Evolutionary conservation across 345 rosid species (phyloP), one percentile per base, ranked within the genome.

Genomic region (Punica granatum): DNA sequence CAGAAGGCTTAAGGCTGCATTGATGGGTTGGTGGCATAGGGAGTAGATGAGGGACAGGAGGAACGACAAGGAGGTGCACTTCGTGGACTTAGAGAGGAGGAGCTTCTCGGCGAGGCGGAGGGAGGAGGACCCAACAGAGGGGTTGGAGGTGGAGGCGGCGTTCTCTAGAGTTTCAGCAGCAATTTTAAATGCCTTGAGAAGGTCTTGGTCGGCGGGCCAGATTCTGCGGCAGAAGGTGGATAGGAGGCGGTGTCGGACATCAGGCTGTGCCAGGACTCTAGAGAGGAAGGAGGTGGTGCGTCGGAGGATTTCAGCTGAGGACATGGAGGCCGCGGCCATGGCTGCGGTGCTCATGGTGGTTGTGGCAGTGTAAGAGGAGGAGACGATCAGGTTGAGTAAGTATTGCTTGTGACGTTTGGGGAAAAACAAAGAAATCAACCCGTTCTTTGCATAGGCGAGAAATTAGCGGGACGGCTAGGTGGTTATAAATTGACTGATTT

Each of bases 141-240:
- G 31, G 42, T 66, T 77, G 0, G 75, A 28, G 46, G 79, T 34
- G 33, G 81, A 67, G 71, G 80, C 68, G 72, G 85, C 77, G 7
- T 67, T 80, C 73, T 85, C 88, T 35, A 88, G 73, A 39, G 86
- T 76, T 62, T 83, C 72, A 7, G 70, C n/a, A 1, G 85, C 90
- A 34, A 82, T 69, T 42, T 75, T 71, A 26, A 81, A 69, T 11
- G 79, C 67, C 74, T 74, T 80, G 36, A 83, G 70, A 15, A 65
- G 16, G 61, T 60, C 18, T 46, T 64, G 79, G 64, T 54, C 66
- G 59, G 78, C 69, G 19, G 64, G 49, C 3, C 64, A 67, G 62
- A 63, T 60, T 32, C 64, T 73, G 67, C 63, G 48, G 67, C 81
- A 76, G 76, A 85, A 78, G 61, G 66, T 35, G 51, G 83, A 56